phyloP scores from a whole-genome alignment of 2,329 filamentous ascomycete genomes.

The Apiospora phragmitis region DNA sequence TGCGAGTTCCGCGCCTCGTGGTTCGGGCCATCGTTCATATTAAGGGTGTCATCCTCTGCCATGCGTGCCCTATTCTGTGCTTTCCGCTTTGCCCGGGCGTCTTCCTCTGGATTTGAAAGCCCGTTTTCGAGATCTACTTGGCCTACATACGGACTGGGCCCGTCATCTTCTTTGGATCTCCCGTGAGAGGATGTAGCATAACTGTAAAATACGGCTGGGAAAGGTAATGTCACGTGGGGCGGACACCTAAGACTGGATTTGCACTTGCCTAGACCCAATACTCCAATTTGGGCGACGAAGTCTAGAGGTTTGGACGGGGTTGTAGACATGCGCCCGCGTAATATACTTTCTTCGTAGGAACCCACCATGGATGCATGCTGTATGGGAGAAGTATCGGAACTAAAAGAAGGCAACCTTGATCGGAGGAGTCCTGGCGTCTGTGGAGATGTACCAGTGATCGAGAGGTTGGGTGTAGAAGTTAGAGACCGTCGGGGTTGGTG shows the following conservation, averaged over 20 bases:
- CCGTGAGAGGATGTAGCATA: conserved; percentile 71
- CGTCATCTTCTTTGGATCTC: conserved; percentile 70
- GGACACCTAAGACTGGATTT: conserved; percentile 84
- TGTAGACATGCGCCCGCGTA: conserved; percentile 94
- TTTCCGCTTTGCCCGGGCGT: conserved; percentile 49
- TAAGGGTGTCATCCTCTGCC: conserved; percentile 29
- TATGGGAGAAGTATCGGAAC: conserved; percentile 73
- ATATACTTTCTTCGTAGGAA: conserved; percentile 95
- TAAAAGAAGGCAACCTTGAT: conserved; percentile 68
- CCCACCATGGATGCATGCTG: conserved; percentile 96
- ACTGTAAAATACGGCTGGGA: conserved; percentile 95
- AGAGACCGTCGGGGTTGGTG: conserved; percentile 78
- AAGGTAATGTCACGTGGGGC: conserved; percentile 84
- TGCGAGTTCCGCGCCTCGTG: conserved; percentile 31
- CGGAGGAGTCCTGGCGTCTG: conserved; percentile 52
- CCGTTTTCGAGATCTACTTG: conserved; percentile 88
- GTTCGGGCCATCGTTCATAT: conserved; percentile 28
- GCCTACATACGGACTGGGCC: conserved; percentile 93
- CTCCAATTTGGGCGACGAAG: conserved; percentile 93
- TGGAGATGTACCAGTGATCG: conserved; percentile 43
- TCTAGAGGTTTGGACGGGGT: conserved; percentile 89
- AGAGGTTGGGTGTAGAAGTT: conserved; percentile 55
- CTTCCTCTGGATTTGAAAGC: conserved; percentile 55
- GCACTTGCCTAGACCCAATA: conserved; percentile 85
- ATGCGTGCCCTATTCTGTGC: conserved; percentile 43